Conservation (phyloP, 2,329 filamentous ascomycete genomes). For the Fusarium drepaniforme region DNA sequence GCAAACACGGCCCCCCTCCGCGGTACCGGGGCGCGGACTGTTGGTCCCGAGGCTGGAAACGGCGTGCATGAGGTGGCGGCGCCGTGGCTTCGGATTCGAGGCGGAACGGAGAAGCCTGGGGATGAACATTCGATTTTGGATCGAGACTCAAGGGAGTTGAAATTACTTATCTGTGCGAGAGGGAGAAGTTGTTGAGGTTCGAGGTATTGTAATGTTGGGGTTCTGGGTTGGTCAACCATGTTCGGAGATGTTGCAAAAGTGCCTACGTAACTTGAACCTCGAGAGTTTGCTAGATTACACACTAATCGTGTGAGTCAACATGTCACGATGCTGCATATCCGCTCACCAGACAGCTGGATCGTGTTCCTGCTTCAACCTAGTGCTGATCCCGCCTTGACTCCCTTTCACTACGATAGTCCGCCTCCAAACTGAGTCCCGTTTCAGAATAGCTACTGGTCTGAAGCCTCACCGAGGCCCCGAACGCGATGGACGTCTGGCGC, state of each 20-base stretch:
- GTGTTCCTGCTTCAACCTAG: constrained; percentile 4
- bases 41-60: background rate
- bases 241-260: background rate
- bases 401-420: background rate
- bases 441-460: background rate
- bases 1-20: background rate
- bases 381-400: background rate
- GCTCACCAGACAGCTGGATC: background rate
- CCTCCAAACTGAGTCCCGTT: background rate
- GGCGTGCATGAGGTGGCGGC: background rate
- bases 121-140: background rate
- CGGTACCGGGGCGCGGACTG: background rate
- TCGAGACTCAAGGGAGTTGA: background rate
- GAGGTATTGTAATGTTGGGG: background rate
- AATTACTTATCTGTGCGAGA: background rate
- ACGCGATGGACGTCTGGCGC: background rate
- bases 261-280: background rate
- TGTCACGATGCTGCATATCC: background rate
- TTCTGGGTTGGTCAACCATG: background rate
- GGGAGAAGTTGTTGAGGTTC: background rate
- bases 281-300: background rate
- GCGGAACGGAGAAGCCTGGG: background rate
- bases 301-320: background rate
- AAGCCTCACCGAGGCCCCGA: background rate
- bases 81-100: background rate